Evolutionary conservation across 371 early-diverging fungal species (phyloP).

Genomic region (Circinella umbellata): DNA sequence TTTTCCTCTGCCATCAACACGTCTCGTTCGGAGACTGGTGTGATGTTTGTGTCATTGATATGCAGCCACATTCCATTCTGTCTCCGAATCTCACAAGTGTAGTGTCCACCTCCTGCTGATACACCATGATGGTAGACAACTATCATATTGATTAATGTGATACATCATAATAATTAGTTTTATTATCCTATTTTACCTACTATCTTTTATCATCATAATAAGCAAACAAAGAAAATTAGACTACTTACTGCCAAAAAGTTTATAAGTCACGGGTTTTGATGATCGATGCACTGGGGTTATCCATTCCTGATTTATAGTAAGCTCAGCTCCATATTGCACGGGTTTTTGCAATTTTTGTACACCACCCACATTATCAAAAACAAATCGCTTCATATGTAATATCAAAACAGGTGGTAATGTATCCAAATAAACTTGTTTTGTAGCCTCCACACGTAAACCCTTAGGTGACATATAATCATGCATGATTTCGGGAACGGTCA

Average conservation of each 20-base stretch:
- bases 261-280: constrained; percentile 48
- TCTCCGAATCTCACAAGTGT: constrained; percentile 91
- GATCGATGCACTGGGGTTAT: constrained; percentile 57
- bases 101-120: constrained; percentile 93
- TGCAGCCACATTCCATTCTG: constrained; percentile 85
- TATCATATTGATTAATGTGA: constrained; percentile 22
- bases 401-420: constrained; percentile 89
- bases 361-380: constrained; percentile 79
- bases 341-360: constrained; percentile 88
- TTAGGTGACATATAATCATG: constrained; percentile 60
- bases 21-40: constrained; percentile 64
- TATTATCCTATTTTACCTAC: constrained; percentile 23
- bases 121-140: constrained; percentile 97
- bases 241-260: constrained; percentile 59
- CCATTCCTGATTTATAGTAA: constrained; percentile 77
- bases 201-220: background rate
- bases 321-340: constrained; percentile 70
- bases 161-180: constrained; percentile 3
- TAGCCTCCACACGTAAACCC: constrained; percentile 70
- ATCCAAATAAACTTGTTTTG: constrained; percentile 87
- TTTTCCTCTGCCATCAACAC: constrained; percentile 61
- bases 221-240: background rate
- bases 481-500: constrained; percentile 79
- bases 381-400: constrained; percentile 95
- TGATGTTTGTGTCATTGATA: constrained; percentile 89